Evolutionary conservation across 257 asterid genomes (phyloP), one percentile per base, ranked within the genome.

Genomic region (Ajuga chamaepitys): DNA sequence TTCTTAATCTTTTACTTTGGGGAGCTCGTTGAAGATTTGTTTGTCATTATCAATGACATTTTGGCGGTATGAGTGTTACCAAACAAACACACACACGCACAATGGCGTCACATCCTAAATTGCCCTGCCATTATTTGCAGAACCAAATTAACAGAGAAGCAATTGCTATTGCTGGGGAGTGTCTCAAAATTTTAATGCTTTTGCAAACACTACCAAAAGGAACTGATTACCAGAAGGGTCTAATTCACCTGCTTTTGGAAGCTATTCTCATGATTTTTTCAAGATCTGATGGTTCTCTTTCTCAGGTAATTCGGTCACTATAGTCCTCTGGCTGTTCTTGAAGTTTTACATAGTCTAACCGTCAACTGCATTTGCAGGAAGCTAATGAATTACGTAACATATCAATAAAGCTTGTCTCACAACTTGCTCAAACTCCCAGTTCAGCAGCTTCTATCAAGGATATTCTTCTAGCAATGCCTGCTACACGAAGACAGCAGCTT

Each of bases 401-500:
- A 53, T 80, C 95, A 54, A 69, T 88, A 53, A 80, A 72, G 76
- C 78, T 94, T 32, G 97, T 94, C 78, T 81, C 97, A 8, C 99
- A 94, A 78, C 95, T 94, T 68, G 99, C 95, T 68, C 99, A 88
- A 81, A 71, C 77, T 81, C 88, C 95, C 58, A 71, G 71, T 63
- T 82, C 96, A 68, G 87, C 97, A 70, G 80, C 78, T 64, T 67
- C 62, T 71, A 67, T 94, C 78, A 94, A 73, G 86, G 95, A 86
- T 75, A 82, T 90, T 70, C 83, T 90, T 51, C 69, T 90, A 66
- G 73, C 85, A 51, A 90, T 94, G 96, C 91, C 99, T 55, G 75
- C 83, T 54, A 69, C 71, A 17, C 83, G 66, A 75, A 83, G 97
- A 75, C 97, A 90, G 77, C 85, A 79, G 74, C 86, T 94, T 75